Evolutionary conservation across 225 moss, liverwort and hornwort genomes (phyloP).

Genomic region (Neckera pumila): DNA sequence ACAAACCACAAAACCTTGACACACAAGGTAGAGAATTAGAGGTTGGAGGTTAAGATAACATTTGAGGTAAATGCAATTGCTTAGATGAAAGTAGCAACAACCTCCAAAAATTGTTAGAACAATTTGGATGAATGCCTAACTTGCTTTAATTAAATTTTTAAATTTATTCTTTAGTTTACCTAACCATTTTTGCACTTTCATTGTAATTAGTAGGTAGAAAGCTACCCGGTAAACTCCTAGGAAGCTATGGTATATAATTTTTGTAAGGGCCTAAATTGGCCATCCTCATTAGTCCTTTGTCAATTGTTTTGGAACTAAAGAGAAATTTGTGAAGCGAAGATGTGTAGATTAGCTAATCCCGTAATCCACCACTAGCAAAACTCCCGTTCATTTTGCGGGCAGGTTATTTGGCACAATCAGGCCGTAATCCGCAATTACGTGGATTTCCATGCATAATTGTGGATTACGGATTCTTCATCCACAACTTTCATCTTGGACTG

Average conservation of each 20-base stretch:
- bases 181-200: not conserved
- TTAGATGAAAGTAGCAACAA: not conserved
- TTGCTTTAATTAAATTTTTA: not conserved
- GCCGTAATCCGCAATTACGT: too few species aligned
- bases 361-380: too few species aligned
- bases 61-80: fast-evolving
- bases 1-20: not conserved
- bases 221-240: fast-evolving
- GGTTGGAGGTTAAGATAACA: not conserved
- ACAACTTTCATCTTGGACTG: too few species aligned
- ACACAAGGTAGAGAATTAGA: not conserved
- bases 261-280: fast-evolving
- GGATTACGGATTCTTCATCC: too few species aligned
- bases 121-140: not conserved
- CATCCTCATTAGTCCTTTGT: not conserved
- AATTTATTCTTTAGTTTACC: not conserved
- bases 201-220: not conserved
- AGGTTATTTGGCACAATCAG: too few species aligned
- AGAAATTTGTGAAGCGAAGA: not conserved
- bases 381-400: too few species aligned
- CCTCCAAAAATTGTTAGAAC: not conserved
- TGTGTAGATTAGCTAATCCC: not conserved
- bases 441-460: too few species aligned
- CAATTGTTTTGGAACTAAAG: not conserved
- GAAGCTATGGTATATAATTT: fast-evolving